A percentile compares a stretch with the other conserved stretches of the same genome.
Conservation (phyloP, 306 rosid genomes). For the Gastrolobium villosum region DNA sequence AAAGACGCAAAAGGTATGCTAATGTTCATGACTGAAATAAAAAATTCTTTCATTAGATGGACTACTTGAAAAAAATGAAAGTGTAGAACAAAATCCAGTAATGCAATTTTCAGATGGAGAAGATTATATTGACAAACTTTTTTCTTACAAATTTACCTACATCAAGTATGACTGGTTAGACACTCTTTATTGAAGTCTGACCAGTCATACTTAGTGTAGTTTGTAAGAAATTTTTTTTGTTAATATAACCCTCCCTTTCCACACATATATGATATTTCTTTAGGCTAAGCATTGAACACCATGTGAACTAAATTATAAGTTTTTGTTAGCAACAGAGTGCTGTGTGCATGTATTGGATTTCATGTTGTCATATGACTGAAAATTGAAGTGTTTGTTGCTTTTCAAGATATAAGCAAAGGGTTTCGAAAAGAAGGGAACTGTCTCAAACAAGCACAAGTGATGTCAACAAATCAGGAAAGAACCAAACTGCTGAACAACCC, state of each 20-base stretch:
- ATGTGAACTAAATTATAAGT: not conserved
- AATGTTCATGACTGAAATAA: not conserved
- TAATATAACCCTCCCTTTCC: no score
- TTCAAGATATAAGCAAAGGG: slow-evolving; percentile 48
- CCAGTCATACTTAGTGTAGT: no score
- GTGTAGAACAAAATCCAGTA: not conserved
- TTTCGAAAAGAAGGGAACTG: slow-evolving; percentile 45
- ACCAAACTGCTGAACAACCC: slow-evolving; percentile 26
- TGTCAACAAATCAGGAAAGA: slow-evolving; percentile 41
- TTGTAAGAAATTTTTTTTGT: no score
- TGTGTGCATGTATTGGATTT: not conserved
- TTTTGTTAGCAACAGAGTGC: not conserved
- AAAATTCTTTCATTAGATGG: not conserved
- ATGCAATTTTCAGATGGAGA: not conserved
- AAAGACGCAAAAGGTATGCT: slow-evolving; percentile 47
- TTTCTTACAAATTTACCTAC: no score
- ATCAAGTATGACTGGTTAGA: no score
- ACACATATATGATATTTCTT: not conserved
- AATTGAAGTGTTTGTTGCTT: slow-evolving; percentile 24
- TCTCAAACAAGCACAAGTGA: slow-evolving; percentile 50
- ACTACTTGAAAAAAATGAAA: not conserved
- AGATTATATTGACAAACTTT: no score
- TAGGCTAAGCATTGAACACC: slow-evolving; percentile 10
- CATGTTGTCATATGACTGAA: not conserved
- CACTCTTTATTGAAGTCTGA: no score